Evolutionary conservation across 805 yeast species (phyloP).

Genomic region (Kuraishia hungarica): DNA sequence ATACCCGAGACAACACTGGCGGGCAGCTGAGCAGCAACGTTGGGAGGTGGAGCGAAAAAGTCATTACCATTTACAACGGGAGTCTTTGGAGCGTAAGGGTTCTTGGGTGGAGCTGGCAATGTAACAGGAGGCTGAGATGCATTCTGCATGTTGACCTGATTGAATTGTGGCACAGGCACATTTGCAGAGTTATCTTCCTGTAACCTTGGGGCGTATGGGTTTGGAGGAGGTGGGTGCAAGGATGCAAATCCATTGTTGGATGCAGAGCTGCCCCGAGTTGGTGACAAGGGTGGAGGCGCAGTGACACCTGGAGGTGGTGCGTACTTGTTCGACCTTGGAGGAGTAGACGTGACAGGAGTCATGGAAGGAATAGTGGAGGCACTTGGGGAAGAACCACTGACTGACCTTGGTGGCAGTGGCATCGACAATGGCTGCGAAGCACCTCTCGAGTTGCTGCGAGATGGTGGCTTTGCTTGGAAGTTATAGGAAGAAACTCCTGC

Average conservation of each 20-base stretch:
- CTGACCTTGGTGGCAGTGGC: conserved; percentile 21
- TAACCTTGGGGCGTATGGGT: conserved; percentile 29
- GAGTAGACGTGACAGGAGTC: conserved; percentile 1
- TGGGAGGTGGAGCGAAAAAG: conserved; percentile 10
- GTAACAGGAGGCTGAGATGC: conserved; percentile 12
- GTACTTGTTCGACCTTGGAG: conserved; percentile 9
- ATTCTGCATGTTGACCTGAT: not conserved
- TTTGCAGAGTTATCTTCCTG: conserved; percentile 8
- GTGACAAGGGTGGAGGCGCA: not conserved
- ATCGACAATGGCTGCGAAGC: conserved; percentile 21
- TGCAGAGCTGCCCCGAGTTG: not conserved
- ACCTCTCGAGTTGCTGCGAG: conserved; percentile 11
- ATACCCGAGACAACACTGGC: conserved; percentile 4
- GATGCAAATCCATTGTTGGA: not conserved
- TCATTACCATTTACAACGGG: conserved; percentile 16
- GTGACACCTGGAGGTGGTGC: conserved; percentile 7
- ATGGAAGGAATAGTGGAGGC: not conserved
- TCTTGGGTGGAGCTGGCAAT: conserved; percentile 17
- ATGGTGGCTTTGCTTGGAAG: conserved; percentile 11
- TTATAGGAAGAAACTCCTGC: conserved; percentile 18
- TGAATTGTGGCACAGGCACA: not conserved
- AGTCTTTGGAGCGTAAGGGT: conserved; percentile 25
- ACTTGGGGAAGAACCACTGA: conserved; percentile 7
- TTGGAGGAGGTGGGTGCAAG: conserved; percentile 4
- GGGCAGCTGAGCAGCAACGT: conserved; percentile 4